Evolutionary conservation across 768 basidiomycete species (phyloP), one percentile per base, ranked within the genome.

Genomic region (Scleroderma citrinum): DNA sequence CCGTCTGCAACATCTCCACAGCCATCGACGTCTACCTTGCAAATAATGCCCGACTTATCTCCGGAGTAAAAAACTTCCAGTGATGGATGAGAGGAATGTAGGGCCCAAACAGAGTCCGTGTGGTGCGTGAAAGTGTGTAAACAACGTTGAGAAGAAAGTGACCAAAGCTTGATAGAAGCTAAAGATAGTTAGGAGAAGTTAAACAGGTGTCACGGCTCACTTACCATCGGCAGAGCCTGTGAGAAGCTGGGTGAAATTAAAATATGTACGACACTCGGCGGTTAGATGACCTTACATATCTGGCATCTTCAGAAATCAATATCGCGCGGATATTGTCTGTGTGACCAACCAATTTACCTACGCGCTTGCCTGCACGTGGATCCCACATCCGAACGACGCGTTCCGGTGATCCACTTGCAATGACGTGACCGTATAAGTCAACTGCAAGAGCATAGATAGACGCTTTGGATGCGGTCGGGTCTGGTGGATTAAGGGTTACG

Each of bases 101-200:
- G 73, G 0, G 94, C 85, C 95, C 96, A 98, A 40, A 97, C 92
- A 13, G 87, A 88, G 52, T 94, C 92, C 13, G 88, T 83, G 63
- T 98, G 95, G 60, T 97, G 86, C 0, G 90, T 89, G 71, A 97
- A 99, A 2, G 95, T 98, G 60, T 99, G 93, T 14, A 99, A 70
- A 60, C 92, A 95, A 11, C 88, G 78, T 62, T 97, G 93, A 0
- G 90, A 81, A 1, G 78, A 69, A 16, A 97, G 74, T 1, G 94
- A 97, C 96, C 96, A 99, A 24, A 98, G 78, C 63, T 95, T 97
- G 65, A 92, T 80, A 3, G 91, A 92, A 10, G 90, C 71, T 73
- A 55, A 26, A 48, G 5, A 51, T 58, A 43, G 50, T 55, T 60
- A 24, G 47, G 47, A 21, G 6, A 21, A 37, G 7, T 29, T 44